phyloP scores from a whole-genome alignment of 148 eudicot genomes.

The Cornus suecica region DNA sequence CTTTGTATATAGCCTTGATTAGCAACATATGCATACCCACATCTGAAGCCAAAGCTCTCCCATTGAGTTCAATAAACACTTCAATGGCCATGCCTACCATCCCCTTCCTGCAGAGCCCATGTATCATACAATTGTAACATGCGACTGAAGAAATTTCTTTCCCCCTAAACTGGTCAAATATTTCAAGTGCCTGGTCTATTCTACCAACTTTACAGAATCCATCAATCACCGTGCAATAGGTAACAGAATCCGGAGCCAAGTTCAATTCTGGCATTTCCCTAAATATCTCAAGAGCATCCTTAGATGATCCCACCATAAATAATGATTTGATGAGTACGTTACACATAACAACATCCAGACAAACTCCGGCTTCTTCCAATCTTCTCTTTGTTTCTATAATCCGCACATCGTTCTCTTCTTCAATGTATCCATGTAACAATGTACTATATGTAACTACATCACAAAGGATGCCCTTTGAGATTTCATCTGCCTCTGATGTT shows the following conservation, averaged over 20 bases:
- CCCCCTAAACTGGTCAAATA: conserved; percentile 41
- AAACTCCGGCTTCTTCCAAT: conserved; percentile 34
- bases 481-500: conserved; percentile 39
- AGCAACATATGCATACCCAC: conserved; percentile 21
- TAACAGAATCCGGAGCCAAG: conserved; percentile 35
- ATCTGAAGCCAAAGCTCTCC: conserved; percentile 34
- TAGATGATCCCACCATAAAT: conserved; percentile 43
- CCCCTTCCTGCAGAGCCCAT: conserved; percentile 37
- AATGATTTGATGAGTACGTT: conserved; percentile 46
- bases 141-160: conserved; percentile 32
- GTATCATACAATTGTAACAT: conserved; percentile 41
- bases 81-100: conserved; percentile 46
- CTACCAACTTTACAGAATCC: conserved; percentile 48
- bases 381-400: conserved; percentile 36
- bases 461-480: conserved; percentile 30
- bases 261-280: conserved; percentile 34
- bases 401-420: conserved; percentile 34
- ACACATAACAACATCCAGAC: conserved; percentile 45
- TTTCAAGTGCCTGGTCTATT: conserved; percentile 45
- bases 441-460: conserved; percentile 47
- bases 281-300: conserved; percentile 38
- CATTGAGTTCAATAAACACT: conserved; percentile 36
- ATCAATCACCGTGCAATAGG: conserved; percentile 47
- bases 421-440: conserved; percentile 40
- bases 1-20: conserved; percentile 19